Evolutionary conservation across 2,329 filamentous ascomycete genomes (phyloP).

Genomic region (Raffaelea albimanens): DNA sequence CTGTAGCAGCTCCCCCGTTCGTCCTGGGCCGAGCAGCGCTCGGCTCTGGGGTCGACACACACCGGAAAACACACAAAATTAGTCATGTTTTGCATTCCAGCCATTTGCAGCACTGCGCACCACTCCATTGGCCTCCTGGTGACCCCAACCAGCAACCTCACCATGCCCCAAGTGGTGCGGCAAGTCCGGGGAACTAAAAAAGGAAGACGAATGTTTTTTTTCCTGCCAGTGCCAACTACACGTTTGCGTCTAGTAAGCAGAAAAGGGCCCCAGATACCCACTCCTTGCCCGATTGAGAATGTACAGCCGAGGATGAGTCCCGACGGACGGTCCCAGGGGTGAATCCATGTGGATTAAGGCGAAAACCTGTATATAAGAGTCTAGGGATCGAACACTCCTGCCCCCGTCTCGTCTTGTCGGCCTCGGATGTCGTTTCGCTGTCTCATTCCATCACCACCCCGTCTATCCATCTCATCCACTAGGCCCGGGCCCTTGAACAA

Average conservation of each 20-base stretch:
- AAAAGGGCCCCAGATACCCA: background rate
- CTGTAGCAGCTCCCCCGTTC: no score
- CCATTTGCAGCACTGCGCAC: background rate
- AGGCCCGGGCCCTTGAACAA: background rate
- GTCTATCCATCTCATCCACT: background rate
- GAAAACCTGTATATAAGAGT: no score
- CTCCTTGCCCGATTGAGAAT: background rate
- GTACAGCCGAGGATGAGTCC: background rate
- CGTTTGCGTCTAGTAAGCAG: conserved; percentile 1
- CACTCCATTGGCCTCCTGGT: no score
- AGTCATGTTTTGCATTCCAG: background rate
- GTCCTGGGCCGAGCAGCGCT: no score
- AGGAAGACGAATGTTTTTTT: background rate
- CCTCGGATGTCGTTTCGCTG: background rate
- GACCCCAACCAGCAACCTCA: no score
- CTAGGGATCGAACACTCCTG: no score
- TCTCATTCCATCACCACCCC: background rate
- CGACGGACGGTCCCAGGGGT: background rate
- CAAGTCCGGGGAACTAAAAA: background rate
- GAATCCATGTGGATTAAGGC: background rate
- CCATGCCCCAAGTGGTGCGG: no score
- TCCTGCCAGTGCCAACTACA: conserved; percentile 3
- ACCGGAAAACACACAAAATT: background rate
- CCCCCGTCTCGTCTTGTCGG: no score
- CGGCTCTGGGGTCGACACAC: no score